phyloP scores from a whole-genome alignment of 345 rosid genomes.

The Erysimum cheiranthoides region DNA sequence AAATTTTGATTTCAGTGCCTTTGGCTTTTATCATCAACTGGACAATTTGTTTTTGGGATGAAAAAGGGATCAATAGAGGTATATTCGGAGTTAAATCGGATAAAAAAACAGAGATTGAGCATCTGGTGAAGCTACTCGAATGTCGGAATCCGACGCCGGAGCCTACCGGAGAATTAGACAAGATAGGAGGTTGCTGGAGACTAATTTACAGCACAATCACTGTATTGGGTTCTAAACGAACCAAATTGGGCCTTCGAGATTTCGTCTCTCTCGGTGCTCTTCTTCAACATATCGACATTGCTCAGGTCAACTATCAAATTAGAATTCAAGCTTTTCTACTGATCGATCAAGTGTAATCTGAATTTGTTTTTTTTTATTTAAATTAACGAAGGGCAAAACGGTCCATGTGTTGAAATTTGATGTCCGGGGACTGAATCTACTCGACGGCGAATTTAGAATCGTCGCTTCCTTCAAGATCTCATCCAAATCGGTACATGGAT shows the following conservation, averaged over 20 bases:
- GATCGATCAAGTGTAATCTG: background rate
- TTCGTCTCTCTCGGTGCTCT: conserved; percentile 81
- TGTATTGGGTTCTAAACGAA: conserved; percentile 78
- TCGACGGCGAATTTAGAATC: conserved; percentile 75
- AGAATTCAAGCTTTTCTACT: background rate
- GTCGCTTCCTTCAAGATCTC: conserved; percentile 73
- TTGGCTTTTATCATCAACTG: background rate
- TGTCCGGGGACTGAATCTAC: conserved; percentile 73
- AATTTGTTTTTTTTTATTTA: conserved; percentile 25
- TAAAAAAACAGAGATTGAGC: conserved; percentile 68
- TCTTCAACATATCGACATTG: conserved; percentile 71
- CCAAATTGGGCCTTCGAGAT: conserved; percentile 85
- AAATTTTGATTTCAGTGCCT: background rate
- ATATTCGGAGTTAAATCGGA: conserved; percentile 75
- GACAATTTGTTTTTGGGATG: background rate
- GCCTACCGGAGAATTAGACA: conserved; percentile 66
- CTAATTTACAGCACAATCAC: conserved; percentile 81
- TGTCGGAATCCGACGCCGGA: conserved; percentile 83
- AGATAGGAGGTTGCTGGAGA: conserved; percentile 85
- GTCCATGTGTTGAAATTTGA: conserved; percentile 85
- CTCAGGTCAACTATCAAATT: conserved; percentile 51
- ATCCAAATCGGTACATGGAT: conserved; percentile 63
- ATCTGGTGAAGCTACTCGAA: conserved; percentile 64
- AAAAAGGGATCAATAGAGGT: conserved; percentile 75
- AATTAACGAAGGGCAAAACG: conserved; percentile 76